Evolutionary conservation across 257 asterid genomes (phyloP), one percentile per base, ranked within the genome.

Genomic region (Solanum verrucosum): DNA sequence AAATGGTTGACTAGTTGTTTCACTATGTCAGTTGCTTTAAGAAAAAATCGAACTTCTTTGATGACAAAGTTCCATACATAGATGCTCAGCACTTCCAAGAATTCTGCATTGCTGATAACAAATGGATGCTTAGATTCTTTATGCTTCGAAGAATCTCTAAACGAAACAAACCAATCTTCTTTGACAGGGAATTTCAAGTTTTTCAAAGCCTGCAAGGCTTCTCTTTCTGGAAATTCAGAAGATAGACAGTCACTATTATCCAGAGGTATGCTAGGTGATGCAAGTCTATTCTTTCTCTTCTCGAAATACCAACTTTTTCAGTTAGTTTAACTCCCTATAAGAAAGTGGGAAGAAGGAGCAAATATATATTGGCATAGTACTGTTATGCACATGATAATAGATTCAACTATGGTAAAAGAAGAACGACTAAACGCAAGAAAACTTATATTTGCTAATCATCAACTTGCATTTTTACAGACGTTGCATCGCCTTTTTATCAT

Each of bases 231-330:
- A 93, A 90, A 93, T 95, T 90, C 98, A 93, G 87, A 95, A 91
- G 92, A 92, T 94, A 40, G 98, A 95, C 86, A 94, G 98, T 92
- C 85, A 83, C 89, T 95, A 94, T 90, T 95, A 95, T 86, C 98
- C 98, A 16, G 98, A 95, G 97, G 98, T 94, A 92, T 29, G 46
- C 25, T 84, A 82, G 34, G 74, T 70, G 27, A 42, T 63, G 40
- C 78, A 14, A 44, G 73, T 49, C 40, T 85, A 18, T 83, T 65
- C 34, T 75, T 38, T 37, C 33, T 23, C 83, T 46, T 75, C 59
- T 23, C 7, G 7, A 75, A 38, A 75, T 13, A 75, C 34, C 56
- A 75, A 23, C 25, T 38, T 38, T 23, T 75, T 37, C 21, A 11
- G 33, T 37, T 35, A 5, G 20, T 37, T 1, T 75, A 1, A 2